A percentile compares a stretch with the other conserved stretches of the same genome.
Conservation (phyloP, 2,329 filamentous ascomycete genomes). For the Diaporthe aspalathi region DNA sequence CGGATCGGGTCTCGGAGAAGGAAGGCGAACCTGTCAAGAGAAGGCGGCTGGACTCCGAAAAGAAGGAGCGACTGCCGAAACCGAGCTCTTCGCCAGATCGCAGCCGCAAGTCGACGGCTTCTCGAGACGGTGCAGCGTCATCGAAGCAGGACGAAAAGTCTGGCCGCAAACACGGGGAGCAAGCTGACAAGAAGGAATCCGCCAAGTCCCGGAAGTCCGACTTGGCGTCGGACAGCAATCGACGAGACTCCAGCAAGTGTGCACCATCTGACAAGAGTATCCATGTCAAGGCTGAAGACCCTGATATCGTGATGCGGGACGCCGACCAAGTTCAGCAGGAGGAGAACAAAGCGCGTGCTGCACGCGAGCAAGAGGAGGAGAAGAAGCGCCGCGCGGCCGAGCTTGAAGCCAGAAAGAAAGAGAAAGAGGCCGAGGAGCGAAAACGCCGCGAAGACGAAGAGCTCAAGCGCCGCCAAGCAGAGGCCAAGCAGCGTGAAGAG, state of each 20-base stretch:
- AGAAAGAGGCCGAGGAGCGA: constrained; percentile 48
- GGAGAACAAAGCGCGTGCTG: constrained; percentile 41
- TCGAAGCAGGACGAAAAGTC: constrained; percentile 48
- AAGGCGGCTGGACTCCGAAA: constrained; percentile 67
- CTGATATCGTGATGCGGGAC: constrained; percentile 68
- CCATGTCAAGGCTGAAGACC: constrained; percentile 68
- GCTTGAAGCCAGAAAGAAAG: constrained; percentile 45
- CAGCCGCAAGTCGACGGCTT: constrained; percentile 54
- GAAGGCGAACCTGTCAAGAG: constrained; percentile 68
- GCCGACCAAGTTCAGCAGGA: constrained; percentile 46
- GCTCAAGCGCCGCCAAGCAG: constrained; percentile 39
- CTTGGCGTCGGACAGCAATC: constrained; percentile 49
- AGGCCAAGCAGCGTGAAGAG: constrained; percentile 47
- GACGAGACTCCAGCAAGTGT: constrained; percentile 56
- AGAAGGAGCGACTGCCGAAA: constrained; percentile 61
- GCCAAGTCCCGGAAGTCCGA: constrained; percentile 54
- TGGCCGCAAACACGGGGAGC: constrained; percentile 55
- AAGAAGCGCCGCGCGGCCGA: constrained; percentile 47
- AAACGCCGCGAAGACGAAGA: constrained; percentile 51
- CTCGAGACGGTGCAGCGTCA: constrained; percentile 52
- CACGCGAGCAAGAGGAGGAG: constrained; percentile 47
- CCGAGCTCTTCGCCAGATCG: constrained; percentile 59
- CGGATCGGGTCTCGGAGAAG: constrained; percentile 65
- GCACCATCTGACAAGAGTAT: constrained; percentile 61
- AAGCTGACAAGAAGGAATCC: constrained; percentile 51